A percentile compares a stretch with the other conserved stretches of the same genome.
These are phyloP conservation scores for Syncephalastrum contaminatum DNA, from an alignment of 371 early-diverging fungal genomes.

Conservation along the genomic window DNA sequence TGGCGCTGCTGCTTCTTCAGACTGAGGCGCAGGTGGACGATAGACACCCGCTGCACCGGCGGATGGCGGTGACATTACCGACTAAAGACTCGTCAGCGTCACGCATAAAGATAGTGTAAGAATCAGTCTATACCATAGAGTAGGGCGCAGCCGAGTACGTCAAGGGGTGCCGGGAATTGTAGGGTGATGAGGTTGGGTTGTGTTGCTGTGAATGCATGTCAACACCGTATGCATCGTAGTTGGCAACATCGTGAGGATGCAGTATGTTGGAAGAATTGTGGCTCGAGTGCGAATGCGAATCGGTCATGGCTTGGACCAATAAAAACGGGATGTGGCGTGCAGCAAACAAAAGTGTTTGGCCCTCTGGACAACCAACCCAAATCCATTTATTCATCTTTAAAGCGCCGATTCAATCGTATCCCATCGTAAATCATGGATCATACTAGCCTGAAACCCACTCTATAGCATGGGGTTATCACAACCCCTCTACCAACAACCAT, in stretches of 20 bases:
- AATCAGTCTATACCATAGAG: background rate
- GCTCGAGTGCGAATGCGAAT: conserved; percentile 8
- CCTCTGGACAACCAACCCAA: no score
- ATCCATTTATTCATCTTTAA: no score
- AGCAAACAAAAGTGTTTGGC: no score
- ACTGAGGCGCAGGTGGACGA: conserved; percentile 7
- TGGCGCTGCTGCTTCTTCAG: conserved; percentile 8
- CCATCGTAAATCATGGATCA: no score
- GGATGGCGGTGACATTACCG: background rate
- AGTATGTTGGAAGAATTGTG: conserved; percentile 12
- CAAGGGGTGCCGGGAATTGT: conserved; percentile 3
- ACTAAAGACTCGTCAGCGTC: background rate
- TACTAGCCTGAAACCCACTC: no score
- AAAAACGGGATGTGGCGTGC: conserved; percentile 1
- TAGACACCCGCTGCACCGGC: background rate
- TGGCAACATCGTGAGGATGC: background rate
- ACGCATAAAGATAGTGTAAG: background rate
- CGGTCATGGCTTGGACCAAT: conserved; percentile 17
- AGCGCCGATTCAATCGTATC: no score
- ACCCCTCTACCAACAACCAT: no score
- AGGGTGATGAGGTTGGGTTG: conserved; percentile 11
- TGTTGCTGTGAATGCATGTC: no score
- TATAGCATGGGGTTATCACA: no score
- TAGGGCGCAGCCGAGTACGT: background rate
- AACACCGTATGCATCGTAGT: conserved; percentile 5